Base-by-base conservation (phyloP, 345 rosid species). In the Fremontodendron californicum region DNA sequence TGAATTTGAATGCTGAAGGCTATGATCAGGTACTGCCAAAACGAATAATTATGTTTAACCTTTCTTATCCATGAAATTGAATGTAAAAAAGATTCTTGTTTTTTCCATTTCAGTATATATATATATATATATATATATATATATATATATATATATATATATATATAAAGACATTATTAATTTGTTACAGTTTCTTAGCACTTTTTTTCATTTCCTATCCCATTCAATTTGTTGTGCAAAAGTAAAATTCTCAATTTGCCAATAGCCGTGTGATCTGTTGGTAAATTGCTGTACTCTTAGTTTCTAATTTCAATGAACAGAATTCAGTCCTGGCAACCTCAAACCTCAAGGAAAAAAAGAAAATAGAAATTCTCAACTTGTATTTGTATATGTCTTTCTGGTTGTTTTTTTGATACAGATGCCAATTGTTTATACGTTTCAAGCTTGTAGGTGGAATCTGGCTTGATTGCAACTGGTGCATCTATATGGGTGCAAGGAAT, bases 401-500 rank as follows among this genome's bases (percentile, higher is more conserved):
- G n/a, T n/a, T n/a, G n/a, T n/a, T n/a, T n/a, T n/a, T n/a, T n/a
- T n/a, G n/a, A n/a, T n/a, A n/a, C n/a, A n/a, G n/a, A n/a, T n/a
- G 46, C 66, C 40, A 43, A 18, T 68, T 78, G 25, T 78, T 42
- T 76, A 42, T 58, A 77, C 82, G 60, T 74, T 46, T 39, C 71
- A 69, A 64, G 75, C 74, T 70, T 82, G 77, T 69, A 92, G 98
- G 89, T 96, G 76, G 94, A 93, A 80, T 86, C 97, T 85, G 98
- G 97, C 43, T 85, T 87, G 78, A 77, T 92, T 40, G 71, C 90
- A 54, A 93, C 97, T 23, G 97, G 99, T 78, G 95, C 97, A 21
- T 93, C 99, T 18, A 76, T 93, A 74, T 86, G 88, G 85, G 88
- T 93, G 40, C 94, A 87, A 89, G 99, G 99, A 69, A 87, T 84